These are phyloP conservation scores for Skeletonema costatum DNA, from an alignment of 108 stramenopile species.

Conservation along the genomic window DNA sequence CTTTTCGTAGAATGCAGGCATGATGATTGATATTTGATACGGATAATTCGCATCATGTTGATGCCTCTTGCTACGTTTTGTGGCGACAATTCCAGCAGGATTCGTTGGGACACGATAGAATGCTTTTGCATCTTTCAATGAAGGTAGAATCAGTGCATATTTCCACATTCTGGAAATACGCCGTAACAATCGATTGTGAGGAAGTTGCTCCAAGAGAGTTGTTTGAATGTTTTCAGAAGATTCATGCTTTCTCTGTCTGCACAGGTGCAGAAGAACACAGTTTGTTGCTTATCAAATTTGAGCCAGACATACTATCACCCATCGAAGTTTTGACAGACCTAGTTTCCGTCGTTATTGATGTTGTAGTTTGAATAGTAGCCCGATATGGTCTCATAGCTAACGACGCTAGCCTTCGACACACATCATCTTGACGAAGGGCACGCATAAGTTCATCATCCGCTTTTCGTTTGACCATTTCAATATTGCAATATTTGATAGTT, in stretches of 20 bases:
- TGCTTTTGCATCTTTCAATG: slow-evolving; percentile 41
- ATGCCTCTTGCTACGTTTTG: slow-evolving; percentile 8
- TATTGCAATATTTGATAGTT: not conserved
- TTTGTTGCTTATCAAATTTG: not conserved
- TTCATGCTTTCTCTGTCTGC: not conserved
- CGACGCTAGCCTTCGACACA: slow-evolving; percentile 41
- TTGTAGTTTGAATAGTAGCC: slow-evolving; percentile 10
- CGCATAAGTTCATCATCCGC: slow-evolving; percentile 32
- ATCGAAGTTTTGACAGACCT: not conserved
- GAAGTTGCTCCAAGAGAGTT: slow-evolving; percentile 28
- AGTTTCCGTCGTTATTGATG: slow-evolving; percentile 3
- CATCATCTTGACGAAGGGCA: slow-evolving; percentile 36
- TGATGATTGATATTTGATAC: slow-evolving; percentile 62
- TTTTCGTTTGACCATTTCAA: not conserved
- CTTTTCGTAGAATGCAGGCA: slow-evolving; percentile 62
- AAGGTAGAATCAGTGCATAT: slow-evolving; percentile 28
- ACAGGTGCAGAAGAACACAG: not conserved
- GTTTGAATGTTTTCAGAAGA: not conserved
- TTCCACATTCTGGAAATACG: slow-evolving; percentile 36
- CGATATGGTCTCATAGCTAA: slow-evolving; percentile 50
- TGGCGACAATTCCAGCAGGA: not conserved
- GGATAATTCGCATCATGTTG: slow-evolving; percentile 7
- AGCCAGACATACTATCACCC: not conserved
- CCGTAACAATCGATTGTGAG: slow-evolving; percentile 24
- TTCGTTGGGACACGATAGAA: slow-evolving; percentile 9